A percentile compares a stretch with the other conserved stretches of the same genome.
Evolutionary conservation across 192 early-diverging fungal species (phyloP).

Genomic region (Dissophora globulifera): DNA sequence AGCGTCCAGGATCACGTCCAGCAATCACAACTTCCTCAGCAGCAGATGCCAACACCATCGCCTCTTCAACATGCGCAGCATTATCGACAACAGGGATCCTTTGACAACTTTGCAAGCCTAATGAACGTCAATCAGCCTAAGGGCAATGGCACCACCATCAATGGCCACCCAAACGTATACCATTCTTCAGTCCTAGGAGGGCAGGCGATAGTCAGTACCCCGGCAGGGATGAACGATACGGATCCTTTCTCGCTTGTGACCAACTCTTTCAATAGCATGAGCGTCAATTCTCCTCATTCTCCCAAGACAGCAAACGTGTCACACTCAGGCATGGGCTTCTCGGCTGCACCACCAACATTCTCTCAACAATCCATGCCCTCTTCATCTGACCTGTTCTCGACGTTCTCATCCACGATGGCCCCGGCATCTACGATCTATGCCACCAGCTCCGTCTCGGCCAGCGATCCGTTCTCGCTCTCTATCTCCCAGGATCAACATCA

Average conservation of each 20-base stretch:
- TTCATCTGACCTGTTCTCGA: constrained; percentile 21
- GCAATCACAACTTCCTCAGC: constrained; percentile 10
- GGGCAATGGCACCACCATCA: neutral
- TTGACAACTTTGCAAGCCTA: constrained; percentile 21
- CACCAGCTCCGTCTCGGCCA: neutral
- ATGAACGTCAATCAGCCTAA: neutral
- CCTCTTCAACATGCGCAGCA: constrained; percentile 4
- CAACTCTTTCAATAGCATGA: constrained; percentile 34
- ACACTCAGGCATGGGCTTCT: neutral
- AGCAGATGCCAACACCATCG: neutral
- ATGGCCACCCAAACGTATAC: neutral
- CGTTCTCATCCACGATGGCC: constrained; percentile 8
- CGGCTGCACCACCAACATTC: neutral
- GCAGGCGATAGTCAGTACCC: constrained; percentile 11
- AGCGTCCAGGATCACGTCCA: constrained; percentile 6
- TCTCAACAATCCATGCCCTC: neutral
- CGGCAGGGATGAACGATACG: constrained; percentile 8
- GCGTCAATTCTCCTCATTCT: neutral
- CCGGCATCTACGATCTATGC: neutral
- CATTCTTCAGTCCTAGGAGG: constrained; percentile 17
- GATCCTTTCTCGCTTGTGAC: constrained; percentile 51
- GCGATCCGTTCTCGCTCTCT: no score
- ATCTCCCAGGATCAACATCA: no score
- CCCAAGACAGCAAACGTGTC: neutral
- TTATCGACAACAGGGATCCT: constrained; percentile 14